Percentiles rank a stretch among this genome's conserved stretches.
Evolutionary conservation across 2,329 filamentous ascomycete species (phyloP).

Genomic region (Cytospora piceicola): DNA sequence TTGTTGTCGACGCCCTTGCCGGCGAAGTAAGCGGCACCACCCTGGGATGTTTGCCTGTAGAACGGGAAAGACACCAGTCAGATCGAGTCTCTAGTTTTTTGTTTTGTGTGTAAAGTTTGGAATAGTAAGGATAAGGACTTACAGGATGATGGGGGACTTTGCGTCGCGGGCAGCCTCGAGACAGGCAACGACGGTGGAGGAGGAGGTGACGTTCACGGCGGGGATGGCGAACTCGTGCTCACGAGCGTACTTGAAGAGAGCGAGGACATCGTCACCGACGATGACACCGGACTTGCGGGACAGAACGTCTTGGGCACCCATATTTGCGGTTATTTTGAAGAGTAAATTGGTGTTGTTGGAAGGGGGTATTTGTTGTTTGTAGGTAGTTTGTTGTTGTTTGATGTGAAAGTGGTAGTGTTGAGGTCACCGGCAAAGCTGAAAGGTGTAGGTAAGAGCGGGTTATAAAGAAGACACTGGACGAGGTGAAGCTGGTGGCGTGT

Average conservation of each 20-base stretch:
- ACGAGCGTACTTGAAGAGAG: slow-evolving; percentile 89
- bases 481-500: slow-evolving; percentile 25
- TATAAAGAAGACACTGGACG: slow-evolving; percentile 19
- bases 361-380: not conserved
- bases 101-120: not conserved
- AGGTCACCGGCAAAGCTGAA: slow-evolving; percentile 13
- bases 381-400: not conserved
- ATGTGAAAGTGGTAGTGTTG: slow-evolving; percentile 5
- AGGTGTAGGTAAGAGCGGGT: slow-evolving; percentile 16
- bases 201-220: slow-evolving; percentile 92
- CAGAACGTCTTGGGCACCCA: slow-evolving; percentile 58
- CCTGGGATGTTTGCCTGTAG: slow-evolving; percentile 76
- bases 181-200: slow-evolving; percentile 73
- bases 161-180: slow-evolving; percentile 94
- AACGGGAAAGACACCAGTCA: not conserved
- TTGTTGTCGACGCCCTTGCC: slow-evolving; percentile 84
- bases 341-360: not conserved
- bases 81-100: not conserved
- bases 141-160: slow-evolving; percentile 87
- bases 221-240: slow-evolving; percentile 88
- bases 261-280: slow-evolving; percentile 48
- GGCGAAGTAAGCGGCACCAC: slow-evolving; percentile 90
- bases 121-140: not conserved
- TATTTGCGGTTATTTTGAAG: slow-evolving; percentile 31
- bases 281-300: slow-evolving; percentile 69